Conservation (phyloP, 352 stramenopile genomes). For the Phytophthora capsici region DNA sequence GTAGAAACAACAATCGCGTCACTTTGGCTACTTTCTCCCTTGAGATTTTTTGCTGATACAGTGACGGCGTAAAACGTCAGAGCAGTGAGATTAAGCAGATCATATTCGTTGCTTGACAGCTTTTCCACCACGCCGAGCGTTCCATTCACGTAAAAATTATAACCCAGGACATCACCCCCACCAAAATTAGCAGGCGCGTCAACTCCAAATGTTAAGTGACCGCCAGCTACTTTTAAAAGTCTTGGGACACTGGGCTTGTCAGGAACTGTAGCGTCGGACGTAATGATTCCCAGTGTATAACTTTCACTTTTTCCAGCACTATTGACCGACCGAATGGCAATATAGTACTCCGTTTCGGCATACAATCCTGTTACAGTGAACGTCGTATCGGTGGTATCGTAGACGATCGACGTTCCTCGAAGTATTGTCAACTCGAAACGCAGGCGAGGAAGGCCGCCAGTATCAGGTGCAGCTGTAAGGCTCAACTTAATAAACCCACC, state of each 20-base stretch:
- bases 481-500: constrained; percentile 36
- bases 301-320: constrained; percentile 28
- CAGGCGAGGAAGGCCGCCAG: constrained; percentile 37
- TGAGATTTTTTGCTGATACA: constrained; percentile 38
- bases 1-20: constrained; percentile 36
- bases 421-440: constrained; percentile 29
- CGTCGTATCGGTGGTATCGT: constrained; percentile 14
- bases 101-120: constrained; percentile 29
- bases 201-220: constrained; percentile 37
- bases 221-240: constrained; percentile 38
- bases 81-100: constrained; percentile 42
- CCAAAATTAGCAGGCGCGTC: constrained; percentile 47
- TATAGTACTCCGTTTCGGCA: constrained; percentile 40
- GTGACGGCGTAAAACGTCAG: constrained; percentile 37
- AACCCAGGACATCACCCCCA: constrained; percentile 36
- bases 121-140: not conserved
- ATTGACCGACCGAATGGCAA: constrained; percentile 39
- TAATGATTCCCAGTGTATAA: constrained; percentile 16
- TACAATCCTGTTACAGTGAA: constrained; percentile 38
- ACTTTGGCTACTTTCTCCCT: constrained; percentile 39
- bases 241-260: constrained; percentile 20
- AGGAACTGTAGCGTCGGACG: constrained; percentile 33
- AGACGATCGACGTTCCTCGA: constrained; percentile 9
- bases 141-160: constrained; percentile 41
- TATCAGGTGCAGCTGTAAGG: constrained; percentile 34